Evolutionary conservation across 176 grass and related monocot species (phyloP).

Genomic region (barley (Hordeum vulgare)): DNA sequence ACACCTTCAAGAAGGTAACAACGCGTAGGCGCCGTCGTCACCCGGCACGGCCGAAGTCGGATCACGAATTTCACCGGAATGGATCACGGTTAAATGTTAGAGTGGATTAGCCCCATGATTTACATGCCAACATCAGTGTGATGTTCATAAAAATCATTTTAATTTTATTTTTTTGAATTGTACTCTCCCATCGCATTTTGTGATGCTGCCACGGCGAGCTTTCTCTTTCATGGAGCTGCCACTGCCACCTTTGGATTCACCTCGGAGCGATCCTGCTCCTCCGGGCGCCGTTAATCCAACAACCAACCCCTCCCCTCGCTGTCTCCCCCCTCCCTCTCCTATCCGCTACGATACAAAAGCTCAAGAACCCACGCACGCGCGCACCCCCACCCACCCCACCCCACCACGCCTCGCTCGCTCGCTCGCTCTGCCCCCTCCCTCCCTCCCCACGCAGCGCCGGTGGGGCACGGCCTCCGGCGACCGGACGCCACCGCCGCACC

Average conservation of each 20-base stretch:
- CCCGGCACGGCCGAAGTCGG: too few relatives aligned
- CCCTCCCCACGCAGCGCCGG: constrained; percentile 16
- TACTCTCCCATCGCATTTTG: too few relatives aligned
- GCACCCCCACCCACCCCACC: constrained; percentile 30
- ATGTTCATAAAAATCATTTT: too few relatives aligned
- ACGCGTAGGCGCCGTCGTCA: too few relatives aligned
- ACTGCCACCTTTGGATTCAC: neutral
- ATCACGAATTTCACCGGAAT: too few relatives aligned
- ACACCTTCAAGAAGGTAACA: too few relatives aligned
- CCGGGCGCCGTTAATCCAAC: constrained; percentile 23
- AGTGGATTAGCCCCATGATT: too few relatives aligned
- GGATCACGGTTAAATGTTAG: too few relatives aligned
- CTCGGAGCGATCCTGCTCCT: neutral
- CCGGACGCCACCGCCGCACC: neutral
- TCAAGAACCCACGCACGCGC: constrained; percentile 40
- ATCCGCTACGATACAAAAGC: constrained; percentile 44
- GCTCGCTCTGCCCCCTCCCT: neutral
- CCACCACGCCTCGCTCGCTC: constrained; percentile 20
- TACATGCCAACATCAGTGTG: too few relatives aligned
- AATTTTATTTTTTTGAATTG: too few relatives aligned
- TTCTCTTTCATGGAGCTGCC: too few relatives aligned
- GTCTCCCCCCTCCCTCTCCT: neutral
- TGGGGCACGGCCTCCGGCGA: constrained; percentile 21
- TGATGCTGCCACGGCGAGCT: too few relatives aligned
- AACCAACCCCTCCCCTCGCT: neutral